phyloP scores from a whole-genome alignment of 768 basidiomycete species.

The Myochromella boudieri region DNA sequence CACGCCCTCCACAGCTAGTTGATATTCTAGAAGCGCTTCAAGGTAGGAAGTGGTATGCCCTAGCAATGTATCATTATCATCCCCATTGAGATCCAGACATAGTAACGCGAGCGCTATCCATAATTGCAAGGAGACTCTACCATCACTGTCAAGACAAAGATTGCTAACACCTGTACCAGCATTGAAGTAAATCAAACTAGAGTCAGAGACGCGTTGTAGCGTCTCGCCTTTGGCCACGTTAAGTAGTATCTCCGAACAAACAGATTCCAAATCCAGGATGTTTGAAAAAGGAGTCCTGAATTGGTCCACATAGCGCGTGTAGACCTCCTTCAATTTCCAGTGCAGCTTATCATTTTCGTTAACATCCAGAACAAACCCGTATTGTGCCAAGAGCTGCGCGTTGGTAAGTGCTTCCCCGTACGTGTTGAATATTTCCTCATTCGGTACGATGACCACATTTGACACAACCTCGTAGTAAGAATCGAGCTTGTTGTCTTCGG shows the following conservation, averaged over 20 bases:
- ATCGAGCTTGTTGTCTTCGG: slow-evolving; percentile 24
- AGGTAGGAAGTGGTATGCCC: slow-evolving; percentile 5
- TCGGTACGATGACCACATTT: slow-evolving; percentile 46
- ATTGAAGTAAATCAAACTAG: slow-evolving; percentile 18
- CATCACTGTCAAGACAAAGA: slow-evolving; percentile 49
- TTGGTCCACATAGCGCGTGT: slow-evolving; percentile 11
- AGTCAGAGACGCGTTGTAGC: slow-evolving; percentile 18
- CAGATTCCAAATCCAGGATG: slow-evolving; percentile 2
- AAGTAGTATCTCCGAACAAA: slow-evolving; percentile 10
- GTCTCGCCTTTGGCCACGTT: neutral
- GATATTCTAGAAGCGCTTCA: slow-evolving; percentile 14
- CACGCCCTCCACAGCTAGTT: slow-evolving; percentile 12
- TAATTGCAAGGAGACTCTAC: slow-evolving; percentile 46
- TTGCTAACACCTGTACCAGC: slow-evolving; percentile 1
- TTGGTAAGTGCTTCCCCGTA: slow-evolving; percentile 70
- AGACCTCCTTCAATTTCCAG: slow-evolving; percentile 37
- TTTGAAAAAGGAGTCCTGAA: slow-evolving; percentile 5
- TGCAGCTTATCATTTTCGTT: slow-evolving; percentile 66
- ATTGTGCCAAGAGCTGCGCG: slow-evolving; percentile 62
- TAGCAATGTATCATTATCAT: neutral
- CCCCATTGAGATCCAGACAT: slow-evolving; percentile 1
- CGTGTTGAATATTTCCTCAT: slow-evolving; percentile 71
- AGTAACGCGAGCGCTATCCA: slow-evolving; percentile 45
- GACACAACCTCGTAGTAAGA: slow-evolving; percentile 68
- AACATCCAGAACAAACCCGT: slow-evolving; percentile 74